Conservation (phyloP, 495 filamentous ascomycete genomes). For the Pseudomonodictys pantanalensis region DNA sequence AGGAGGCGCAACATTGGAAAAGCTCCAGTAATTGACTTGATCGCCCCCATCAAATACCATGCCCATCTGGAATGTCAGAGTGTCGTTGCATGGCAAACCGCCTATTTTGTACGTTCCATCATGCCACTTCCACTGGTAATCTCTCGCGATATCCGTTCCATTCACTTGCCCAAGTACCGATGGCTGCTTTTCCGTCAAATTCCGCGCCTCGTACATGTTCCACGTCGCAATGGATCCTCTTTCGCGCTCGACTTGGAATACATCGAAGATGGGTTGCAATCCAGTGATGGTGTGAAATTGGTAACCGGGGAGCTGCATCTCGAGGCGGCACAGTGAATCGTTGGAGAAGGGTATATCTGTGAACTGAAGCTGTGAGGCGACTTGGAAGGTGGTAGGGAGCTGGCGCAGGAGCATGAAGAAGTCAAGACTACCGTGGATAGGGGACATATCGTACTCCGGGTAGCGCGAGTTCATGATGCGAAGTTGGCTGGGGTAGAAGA, state of each 20-base stretch:
- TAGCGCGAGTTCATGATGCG: conserved; percentile 7
- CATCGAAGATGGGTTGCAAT: background rate
- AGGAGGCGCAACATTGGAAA: background rate
- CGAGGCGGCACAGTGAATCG: background rate
- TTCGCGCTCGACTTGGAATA: background rate
- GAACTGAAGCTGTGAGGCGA: conserved; percentile 3
- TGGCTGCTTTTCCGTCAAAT: background rate
- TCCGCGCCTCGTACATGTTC: background rate
- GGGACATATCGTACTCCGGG: background rate
- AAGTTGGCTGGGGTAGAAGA: background rate
- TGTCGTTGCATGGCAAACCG: conserved; percentile 3
- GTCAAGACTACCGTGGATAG: background rate
- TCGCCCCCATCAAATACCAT: background rate
- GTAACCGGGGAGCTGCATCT: background rate
- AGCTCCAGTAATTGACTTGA: conserved; percentile 1
- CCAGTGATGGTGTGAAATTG: background rate
- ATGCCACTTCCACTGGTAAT: background rate
- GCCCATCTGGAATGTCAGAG: conserved; percentile 17
- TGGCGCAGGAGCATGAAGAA: conserved; percentile 8
- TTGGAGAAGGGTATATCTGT: background rate
- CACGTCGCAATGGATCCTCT: background rate
- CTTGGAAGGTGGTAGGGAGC: background rate
- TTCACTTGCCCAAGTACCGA: background rate
- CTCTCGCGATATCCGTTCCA: background rate
- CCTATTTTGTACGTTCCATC: background rate